A percentile compares a stretch with the other conserved stretches of the same genome.
Conservation (phyloP, 768 basidiomycete species). For the Kwoniella mangroviensis region DNA sequence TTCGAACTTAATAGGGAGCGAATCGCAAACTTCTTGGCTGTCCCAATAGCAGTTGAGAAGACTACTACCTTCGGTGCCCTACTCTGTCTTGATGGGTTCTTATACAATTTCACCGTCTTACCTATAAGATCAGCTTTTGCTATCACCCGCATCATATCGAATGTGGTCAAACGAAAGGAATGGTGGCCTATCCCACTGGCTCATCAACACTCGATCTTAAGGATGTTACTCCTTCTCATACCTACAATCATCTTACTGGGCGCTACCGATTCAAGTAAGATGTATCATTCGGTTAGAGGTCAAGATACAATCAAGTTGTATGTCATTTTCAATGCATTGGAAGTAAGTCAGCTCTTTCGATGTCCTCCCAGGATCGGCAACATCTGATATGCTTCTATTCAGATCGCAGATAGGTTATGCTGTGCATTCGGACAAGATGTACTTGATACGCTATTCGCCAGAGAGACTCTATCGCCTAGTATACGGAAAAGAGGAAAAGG, state of each 20-base stretch:
- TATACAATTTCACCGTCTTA: constrained; percentile 96
- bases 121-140: constrained; percentile 72
- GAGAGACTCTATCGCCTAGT: constrained; percentile 75
- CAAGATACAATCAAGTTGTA: constrained; percentile 99
- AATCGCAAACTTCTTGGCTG: constrained; percentile 91
- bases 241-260: constrained; percentile 77
- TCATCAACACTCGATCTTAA: constrained; percentile 87
- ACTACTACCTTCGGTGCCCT: constrained; percentile 87
- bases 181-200: constrained; percentile 37
- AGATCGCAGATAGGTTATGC: constrained; percentile 95
- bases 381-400: background rate
- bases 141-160: constrained; percentile 22
- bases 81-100: constrained; percentile 92
- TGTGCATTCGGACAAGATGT: constrained; percentile 98
- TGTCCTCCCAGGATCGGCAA: background rate
- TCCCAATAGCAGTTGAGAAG: constrained; percentile 91
- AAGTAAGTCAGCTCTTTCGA: constrained; percentile 66
- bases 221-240: constrained; percentile 72
- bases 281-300: constrained; percentile 95
- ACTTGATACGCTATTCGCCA: constrained; percentile 91
- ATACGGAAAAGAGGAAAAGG: constrained; percentile 62
- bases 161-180: constrained; percentile 66
- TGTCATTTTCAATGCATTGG: constrained; percentile 97
- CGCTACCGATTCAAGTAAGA: constrained; percentile 92
- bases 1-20: constrained; percentile 67